Conservation (phyloP, 441 rosid species). For the Erodium trifolium region DNA sequence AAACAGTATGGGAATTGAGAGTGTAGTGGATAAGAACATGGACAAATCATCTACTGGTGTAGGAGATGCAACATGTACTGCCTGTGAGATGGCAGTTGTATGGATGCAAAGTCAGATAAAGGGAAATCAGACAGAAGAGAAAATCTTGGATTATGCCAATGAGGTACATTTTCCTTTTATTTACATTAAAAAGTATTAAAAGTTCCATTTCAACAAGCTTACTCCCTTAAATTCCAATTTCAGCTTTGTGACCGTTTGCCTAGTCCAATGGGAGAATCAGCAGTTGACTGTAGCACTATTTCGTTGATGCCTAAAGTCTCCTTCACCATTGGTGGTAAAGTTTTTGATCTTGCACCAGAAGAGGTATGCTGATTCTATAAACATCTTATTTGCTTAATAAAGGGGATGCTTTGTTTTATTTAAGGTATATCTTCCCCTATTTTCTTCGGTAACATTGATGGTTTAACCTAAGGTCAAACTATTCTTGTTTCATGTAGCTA, state of each 20-base stretch:
- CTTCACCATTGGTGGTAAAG: slow-evolving; percentile 49
- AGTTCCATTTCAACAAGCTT: slow-evolving; percentile 17
- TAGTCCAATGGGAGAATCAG: slow-evolving; percentile 57
- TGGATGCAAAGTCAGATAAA: slow-evolving; percentile 64
- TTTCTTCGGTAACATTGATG: not conserved
- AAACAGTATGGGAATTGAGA: slow-evolving; percentile 42
- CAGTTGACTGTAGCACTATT: slow-evolving; percentile 39
- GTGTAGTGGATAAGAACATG: slow-evolving; percentile 29
- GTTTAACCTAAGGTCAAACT: not conserved
- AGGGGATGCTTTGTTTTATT: slow-evolving; percentile 18
- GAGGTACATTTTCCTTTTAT: slow-evolving; percentile 27
- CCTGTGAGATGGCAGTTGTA: slow-evolving; percentile 61
- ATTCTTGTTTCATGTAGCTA: not conserved
- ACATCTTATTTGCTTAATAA: slow-evolving; percentile 15
- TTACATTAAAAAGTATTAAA: slow-evolving; percentile 9
- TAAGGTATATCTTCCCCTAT: not conserved
- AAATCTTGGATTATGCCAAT: slow-evolving; percentile 40
- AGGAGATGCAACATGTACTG: slow-evolving; percentile 38
- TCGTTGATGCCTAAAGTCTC: slow-evolving; percentile 30
- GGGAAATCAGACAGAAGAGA: slow-evolving; percentile 46
- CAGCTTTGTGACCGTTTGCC: slow-evolving; percentile 71
- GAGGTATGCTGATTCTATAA: slow-evolving; percentile 32
- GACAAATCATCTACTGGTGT: slow-evolving; percentile 33
- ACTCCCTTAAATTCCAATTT: slow-evolving; percentile 15
- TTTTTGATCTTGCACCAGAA: slow-evolving; percentile 37